These are phyloP conservation scores for Lojkania enalia DNA, from an alignment of 2,329 filamentous ascomycete species.

Conservation along the genomic window DNA sequence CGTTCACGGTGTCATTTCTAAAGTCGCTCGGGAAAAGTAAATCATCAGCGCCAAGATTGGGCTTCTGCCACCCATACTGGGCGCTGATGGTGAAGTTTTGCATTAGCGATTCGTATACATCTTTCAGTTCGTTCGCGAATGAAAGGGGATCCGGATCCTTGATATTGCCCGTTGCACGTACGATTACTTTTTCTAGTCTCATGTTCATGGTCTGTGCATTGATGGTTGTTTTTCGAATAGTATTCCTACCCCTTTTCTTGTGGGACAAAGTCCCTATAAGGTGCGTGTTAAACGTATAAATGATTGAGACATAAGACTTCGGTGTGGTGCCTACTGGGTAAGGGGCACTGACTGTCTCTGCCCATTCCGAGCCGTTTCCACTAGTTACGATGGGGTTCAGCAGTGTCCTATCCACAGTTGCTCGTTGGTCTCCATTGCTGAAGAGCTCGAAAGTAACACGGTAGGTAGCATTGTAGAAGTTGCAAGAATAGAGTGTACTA, in stretches of 20 bases:
- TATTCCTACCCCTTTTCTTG: too few species aligned
- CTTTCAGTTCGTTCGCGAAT: neutral
- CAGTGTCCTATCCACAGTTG: neutral
- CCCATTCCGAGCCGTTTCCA: too few species aligned
- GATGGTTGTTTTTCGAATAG: too few species aligned
- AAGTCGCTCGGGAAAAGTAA: neutral
- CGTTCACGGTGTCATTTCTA: neutral
- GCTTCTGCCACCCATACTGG: slow-evolving; percentile 1
- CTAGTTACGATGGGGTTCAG: neutral
- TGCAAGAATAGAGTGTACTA: neutral
- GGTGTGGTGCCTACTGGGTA: too few species aligned
- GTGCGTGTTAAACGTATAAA: too few species aligned
- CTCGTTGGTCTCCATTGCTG: neutral
- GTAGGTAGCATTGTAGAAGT: neutral
- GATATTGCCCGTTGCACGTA: too few species aligned
- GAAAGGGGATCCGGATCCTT: too few species aligned
- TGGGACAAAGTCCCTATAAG: too few species aligned
- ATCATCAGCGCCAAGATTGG: neutral
- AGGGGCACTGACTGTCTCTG: too few species aligned
- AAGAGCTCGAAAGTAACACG: neutral
- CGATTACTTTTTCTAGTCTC: too few species aligned
- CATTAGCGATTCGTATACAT: neutral
- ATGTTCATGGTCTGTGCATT: too few species aligned
- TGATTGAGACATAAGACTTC: too few species aligned
- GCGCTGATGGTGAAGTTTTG: slow-evolving; percentile 1